Evolutionary conservation across 164 flowering plant genomes (phyloP), one percentile per base, ranked within the genome.

Genomic region (Aristolochia contorta): DNA sequence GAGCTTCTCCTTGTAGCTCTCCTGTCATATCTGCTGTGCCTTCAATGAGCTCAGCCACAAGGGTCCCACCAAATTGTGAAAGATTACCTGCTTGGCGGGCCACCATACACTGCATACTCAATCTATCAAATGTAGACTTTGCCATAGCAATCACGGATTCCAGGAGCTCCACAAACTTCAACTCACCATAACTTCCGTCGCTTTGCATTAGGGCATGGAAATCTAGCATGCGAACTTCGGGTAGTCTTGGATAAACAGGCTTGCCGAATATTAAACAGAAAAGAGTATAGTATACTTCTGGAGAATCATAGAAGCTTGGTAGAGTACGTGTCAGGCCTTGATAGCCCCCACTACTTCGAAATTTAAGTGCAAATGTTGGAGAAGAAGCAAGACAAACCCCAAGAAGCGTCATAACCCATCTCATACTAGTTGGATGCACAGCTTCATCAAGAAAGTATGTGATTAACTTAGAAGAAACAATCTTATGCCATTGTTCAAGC

Each of bases 381-480:
- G 97, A 91, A 21, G 99, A 91, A 57, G 96, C 75, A 70, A 94
- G 87, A 65, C 84, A 89, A 63, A 87, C 96, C 68, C 99, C 99
- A 65, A 94, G 96, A 70, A 94, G 96, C 59, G 97, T 94, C 96
- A 91, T 91, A 60, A 94, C 76, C 99, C 99, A 91, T 73, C 94
- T 89, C 97, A 94, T 94, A 70, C 99, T 94, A 53, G 97, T 83
- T 10, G 97, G 96, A 75, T 94, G 97, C 69, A 91, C 96, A 69
- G 97, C 88, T 78, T 94, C 97, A 69, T 94, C 99, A 71, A 94
- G 90, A 64, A 89, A 94, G 77, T 83, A 91, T 58, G 97, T 91
- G 51, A 94, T 80, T 64, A 94, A 74, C 78, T 91, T 89, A 52
- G 96, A 85, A 56, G 99, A 94, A 47, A 94, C 96, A 69, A 83